Evolutionary conservation across 768 basidiomycete genomes (phyloP).

Genomic region (Lentinula raphanica): DNA sequence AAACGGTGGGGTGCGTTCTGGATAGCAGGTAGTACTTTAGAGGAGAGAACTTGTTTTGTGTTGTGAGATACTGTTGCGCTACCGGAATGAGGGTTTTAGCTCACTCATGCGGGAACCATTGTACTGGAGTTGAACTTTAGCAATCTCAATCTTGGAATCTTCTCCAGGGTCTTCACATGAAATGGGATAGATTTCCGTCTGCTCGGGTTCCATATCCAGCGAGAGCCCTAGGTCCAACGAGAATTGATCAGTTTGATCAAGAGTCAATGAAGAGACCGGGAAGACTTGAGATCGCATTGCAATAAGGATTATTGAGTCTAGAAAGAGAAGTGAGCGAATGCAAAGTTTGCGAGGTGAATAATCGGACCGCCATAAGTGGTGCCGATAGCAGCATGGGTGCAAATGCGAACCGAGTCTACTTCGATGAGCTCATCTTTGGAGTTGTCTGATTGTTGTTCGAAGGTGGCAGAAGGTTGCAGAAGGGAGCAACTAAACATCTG

Average conservation of each 20-base stretch:
- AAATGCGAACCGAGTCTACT: conserved; percentile 38
- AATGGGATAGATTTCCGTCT: conserved; percentile 22
- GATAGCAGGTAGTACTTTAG: conserved; percentile 37
- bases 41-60: neutral
- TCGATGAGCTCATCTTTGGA: conserved; percentile 25
- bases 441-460: conserved; percentile 28
- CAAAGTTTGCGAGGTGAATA: neutral
- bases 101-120: conserved; percentile 41
- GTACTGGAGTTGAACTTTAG: conserved; percentile 49
- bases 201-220: conserved; percentile 24
- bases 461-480: conserved; percentile 27
- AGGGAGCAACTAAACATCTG: conserved; percentile 48
- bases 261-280: conserved; percentile 27
- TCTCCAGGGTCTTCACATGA: conserved; percentile 57
- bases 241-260: conserved; percentile 21
- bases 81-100: conserved; percentile 11
- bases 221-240: conserved; percentile 40
- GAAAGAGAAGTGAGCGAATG: neutral
- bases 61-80: neutral
- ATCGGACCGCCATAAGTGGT: conserved; percentile 52
- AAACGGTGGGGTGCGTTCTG: conserved; percentile 33
- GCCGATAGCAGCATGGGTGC: conserved; percentile 55
- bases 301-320: conserved; percentile 55
- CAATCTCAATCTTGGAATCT: conserved; percentile 55
- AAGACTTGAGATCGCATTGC: conserved; percentile 56